Base-by-base conservation (phyloP, 129 eudicot species). In the Flaveria linearis region DNA sequence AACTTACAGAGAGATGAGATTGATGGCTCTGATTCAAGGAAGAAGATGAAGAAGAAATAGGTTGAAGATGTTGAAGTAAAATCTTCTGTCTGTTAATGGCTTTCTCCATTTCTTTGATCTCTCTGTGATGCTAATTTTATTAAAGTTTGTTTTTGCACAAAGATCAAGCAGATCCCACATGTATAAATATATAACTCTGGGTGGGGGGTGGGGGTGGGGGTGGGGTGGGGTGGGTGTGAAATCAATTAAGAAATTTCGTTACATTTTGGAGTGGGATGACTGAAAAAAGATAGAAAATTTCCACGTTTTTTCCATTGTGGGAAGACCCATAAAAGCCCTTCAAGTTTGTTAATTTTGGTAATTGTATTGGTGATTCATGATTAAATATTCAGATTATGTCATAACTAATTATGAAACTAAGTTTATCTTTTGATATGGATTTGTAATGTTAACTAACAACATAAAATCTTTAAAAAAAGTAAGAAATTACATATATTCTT, bases 11-110 rank as follows among this genome's bases (percentile, higher is more conserved):
- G 42, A 94, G 30, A 18, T 81, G 63, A 68, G 96, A 87, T 73
- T 75, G 55, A 74, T 61, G 46, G 65, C 73, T 56, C 3, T 80
- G 93, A 73, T 64, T 82, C 56, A 15, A 79, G 0, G 73, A 79
- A 62, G 83, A 71, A 60, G 92, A 64, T 0, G 78, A 79, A 55
- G 83, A 71, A 60, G 92, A 64, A 69, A 81, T 43, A 46, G 97
- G 98, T 71, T 65, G 83, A 66, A 94, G 87, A 63, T 93, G 98
- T 5, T 83, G 88, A 45, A 91, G 77, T 75, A 91, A 55, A 64
- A 94, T 77, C 70, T 77, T 94, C 74, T 94, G 98, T 81, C 98
- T 94, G 81, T 84, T 74, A 30, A 85, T 63, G 65, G 98, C 98
- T 86, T 87, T 94, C 82, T 94, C 90, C 97, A 91, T 91, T 68